phyloP scores from a whole-genome alignment of 2,329 filamentous ascomycete genomes.

The Aspergillus tamarii region DNA sequence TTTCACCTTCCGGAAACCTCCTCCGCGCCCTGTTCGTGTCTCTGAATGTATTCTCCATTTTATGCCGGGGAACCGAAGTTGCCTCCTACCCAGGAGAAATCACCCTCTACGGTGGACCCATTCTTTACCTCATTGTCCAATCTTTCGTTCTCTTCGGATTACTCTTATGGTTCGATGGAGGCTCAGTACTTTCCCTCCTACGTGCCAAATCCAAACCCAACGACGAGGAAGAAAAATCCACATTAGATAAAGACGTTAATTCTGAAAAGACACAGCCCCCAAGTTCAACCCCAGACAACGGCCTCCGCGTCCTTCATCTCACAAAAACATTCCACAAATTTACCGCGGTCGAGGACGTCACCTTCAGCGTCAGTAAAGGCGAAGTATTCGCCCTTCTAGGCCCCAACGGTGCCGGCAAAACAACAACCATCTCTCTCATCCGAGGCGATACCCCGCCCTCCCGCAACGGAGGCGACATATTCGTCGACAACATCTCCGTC shows the following conservation, averaged over 20 bases:
- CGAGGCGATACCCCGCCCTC: slow-evolving; percentile 82
- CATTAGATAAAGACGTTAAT: slow-evolving; percentile 62
- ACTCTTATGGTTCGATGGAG: slow-evolving; percentile 80
- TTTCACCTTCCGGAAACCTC: slow-evolving; percentile 78
- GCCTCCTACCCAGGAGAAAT: slow-evolving; percentile 72
- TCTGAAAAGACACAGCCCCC: slow-evolving; percentile 68
- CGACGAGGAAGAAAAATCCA: slow-evolving; percentile 43
- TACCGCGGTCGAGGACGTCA: slow-evolving; percentile 84
- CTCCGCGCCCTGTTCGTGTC: slow-evolving; percentile 74
- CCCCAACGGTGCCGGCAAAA: slow-evolving; percentile 90
- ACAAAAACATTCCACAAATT: slow-evolving; percentile 78
- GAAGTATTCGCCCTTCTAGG: slow-evolving; percentile 89
- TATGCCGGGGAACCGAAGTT: slow-evolving; percentile 67
- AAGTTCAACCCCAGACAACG: slow-evolving; percentile 61
- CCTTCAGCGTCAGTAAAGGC: slow-evolving; percentile 76
- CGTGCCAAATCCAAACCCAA: slow-evolving; percentile 49
- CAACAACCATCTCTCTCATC: slow-evolving; percentile 84
- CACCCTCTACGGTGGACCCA: slow-evolving; percentile 77
- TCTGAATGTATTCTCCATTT: slow-evolving; percentile 80
- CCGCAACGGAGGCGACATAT: slow-evolving; percentile 72
- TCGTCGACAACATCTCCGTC: slow-evolving; percentile 78
- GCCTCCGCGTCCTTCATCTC: slow-evolving; percentile 76
- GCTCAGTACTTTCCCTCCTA: slow-evolving; percentile 63
- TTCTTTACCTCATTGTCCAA: slow-evolving; percentile 79
- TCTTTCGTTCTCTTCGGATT: slow-evolving; percentile 70